Evolutionary conservation across 768 basidiomycete genomes (phyloP).

Genomic region (Chlorophyllum brunneum): DNA sequence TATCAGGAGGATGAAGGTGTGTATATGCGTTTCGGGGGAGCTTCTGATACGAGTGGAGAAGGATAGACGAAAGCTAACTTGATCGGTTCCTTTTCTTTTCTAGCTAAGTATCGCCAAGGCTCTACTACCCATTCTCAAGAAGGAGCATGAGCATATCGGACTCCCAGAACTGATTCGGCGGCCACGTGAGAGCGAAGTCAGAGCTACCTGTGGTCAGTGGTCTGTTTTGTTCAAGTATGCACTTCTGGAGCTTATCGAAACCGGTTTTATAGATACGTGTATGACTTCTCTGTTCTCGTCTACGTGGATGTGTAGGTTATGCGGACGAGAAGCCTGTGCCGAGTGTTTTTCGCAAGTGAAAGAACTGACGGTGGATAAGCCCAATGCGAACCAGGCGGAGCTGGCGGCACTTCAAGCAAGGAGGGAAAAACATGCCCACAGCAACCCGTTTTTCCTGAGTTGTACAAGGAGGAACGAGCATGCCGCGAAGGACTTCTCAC

Average conservation of each 20-base stretch:
- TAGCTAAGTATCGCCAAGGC: slow-evolving; percentile 68
- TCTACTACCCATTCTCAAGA: slow-evolving; percentile 60
- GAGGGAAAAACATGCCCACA: slow-evolving; percentile 58
- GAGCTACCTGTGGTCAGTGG: slow-evolving; percentile 77
- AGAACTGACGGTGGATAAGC: slow-evolving; percentile 54
- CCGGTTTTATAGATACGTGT: slow-evolving; percentile 65
- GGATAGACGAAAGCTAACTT: slow-evolving; percentile 8
- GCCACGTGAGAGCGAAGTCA: slow-evolving; percentile 75
- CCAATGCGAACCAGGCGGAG: slow-evolving; percentile 44
- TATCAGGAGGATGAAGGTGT: slow-evolving; percentile 60
- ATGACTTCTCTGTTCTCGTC: slow-evolving; percentile 90
- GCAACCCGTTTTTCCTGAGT: slow-evolving; percentile 70
- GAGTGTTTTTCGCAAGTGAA: slow-evolving; percentile 75
- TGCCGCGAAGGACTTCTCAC: slow-evolving; percentile 61
- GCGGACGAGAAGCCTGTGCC: slow-evolving; percentile 86
- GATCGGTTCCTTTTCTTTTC: too few relatives aligned
- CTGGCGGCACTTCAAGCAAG: slow-evolving; percentile 44
- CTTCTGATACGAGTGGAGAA: slow-evolving; percentile 2
- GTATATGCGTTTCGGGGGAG: background rate
- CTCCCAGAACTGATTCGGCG: slow-evolving; percentile 60
- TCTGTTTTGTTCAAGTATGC: slow-evolving; percentile 7
- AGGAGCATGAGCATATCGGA: slow-evolving; percentile 61
- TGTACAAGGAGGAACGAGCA: slow-evolving; percentile 75
- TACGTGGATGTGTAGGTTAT: slow-evolving; percentile 87
- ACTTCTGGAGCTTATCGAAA: background rate